Evolutionary conservation across 2,329 filamentous ascomycete species (phyloP).

Genomic region (Tolypocladium tundrense): DNA sequence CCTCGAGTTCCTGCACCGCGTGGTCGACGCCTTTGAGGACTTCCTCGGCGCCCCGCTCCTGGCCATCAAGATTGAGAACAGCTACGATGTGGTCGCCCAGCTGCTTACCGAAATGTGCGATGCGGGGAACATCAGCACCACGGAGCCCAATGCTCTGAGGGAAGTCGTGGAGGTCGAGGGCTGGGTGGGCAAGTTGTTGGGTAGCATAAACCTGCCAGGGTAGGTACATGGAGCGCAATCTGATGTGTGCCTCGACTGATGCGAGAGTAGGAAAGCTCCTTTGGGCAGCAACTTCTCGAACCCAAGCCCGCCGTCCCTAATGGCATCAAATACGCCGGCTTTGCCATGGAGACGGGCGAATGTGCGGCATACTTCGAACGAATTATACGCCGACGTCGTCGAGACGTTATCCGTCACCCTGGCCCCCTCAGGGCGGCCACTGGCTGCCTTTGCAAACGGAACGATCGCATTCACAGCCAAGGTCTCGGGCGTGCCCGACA

Average conservation of each 20-base stretch:
- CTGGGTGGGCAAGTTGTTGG: conserved; percentile 78
- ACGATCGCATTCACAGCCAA: conserved; percentile 93
- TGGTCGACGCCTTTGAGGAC: conserved; percentile 87
- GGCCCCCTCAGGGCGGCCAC: conserved; percentile 77
- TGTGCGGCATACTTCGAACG: conserved; percentile 91
- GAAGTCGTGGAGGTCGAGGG: conserved; percentile 89
- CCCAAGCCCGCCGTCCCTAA: conserved; percentile 27
- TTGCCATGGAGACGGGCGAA: conserved; percentile 86
- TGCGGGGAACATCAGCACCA: conserved; percentile 77
- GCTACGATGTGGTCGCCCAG: conserved; percentile 90
- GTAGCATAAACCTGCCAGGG: conserved; percentile 77
- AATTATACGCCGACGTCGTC: conserved; percentile 91
- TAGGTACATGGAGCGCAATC: conserved; percentile 21
- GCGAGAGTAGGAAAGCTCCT: conserved; percentile 26
- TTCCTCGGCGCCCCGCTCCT: conserved; percentile 84
- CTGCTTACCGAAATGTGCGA: conserved; percentile 94
- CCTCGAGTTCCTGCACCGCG: conserved; percentile 87
- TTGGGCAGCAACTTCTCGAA: conserved; percentile 27
- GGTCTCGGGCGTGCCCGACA: conserved; percentile 86
- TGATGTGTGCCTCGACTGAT: background rate
- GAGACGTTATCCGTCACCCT: conserved; percentile 82
- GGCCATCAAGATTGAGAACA: conserved; percentile 75
- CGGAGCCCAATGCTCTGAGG: conserved; percentile 83
- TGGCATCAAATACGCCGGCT: conserved; percentile 38
- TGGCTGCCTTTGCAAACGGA: conserved; percentile 80